phyloP scores from a whole-genome alignment of 805 yeast species.

The Kodamaea leandrae region DNA sequence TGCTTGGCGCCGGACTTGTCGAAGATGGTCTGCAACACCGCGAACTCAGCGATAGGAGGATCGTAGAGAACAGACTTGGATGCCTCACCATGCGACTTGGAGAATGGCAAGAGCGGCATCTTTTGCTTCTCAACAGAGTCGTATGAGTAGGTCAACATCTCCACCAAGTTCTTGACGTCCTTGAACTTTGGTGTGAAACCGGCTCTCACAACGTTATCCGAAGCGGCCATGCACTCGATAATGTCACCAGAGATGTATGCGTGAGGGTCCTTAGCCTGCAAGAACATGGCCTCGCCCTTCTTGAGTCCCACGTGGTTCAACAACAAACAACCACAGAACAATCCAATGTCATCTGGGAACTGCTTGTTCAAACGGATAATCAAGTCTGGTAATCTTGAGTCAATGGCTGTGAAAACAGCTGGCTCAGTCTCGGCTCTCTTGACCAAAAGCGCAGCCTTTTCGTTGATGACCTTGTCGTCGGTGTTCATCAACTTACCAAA shows the following conservation, averaged over 20 bases:
- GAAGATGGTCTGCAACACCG: conserved; percentile 83
- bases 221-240: conserved; percentile 99
- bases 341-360: conserved; percentile 91
- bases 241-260: conserved; percentile 97
- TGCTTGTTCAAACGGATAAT: conserved; percentile 77
- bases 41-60: conserved; percentile 96
- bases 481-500: conserved; percentile 86
- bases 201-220: conserved; percentile 96
- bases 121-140: conserved; percentile 92
- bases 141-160: conserved; percentile 84
- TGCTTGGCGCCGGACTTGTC: conserved; percentile 50
- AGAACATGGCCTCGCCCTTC: conserved; percentile 94
- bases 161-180: conserved; percentile 86
- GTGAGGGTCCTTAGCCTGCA: conserved; percentile 96
- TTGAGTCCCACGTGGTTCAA: conserved; percentile 81
- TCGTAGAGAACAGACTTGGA: conserved; percentile 63
- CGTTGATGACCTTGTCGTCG: conserved; percentile 53
- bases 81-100: conserved; percentile 66
- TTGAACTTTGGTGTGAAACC: conserved; percentile 99
- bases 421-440: conserved; percentile 60
- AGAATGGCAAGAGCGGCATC: conserved; percentile 64
- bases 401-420: conserved; percentile 49
- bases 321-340: conserved; percentile 92
- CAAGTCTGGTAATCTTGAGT: conserved; percentile 61
- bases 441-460: conserved; percentile 64